phyloP scores from a whole-genome alignment of 2,329 filamentous ascomycete species.

The Microdochium trichocladiopsis region DNA sequence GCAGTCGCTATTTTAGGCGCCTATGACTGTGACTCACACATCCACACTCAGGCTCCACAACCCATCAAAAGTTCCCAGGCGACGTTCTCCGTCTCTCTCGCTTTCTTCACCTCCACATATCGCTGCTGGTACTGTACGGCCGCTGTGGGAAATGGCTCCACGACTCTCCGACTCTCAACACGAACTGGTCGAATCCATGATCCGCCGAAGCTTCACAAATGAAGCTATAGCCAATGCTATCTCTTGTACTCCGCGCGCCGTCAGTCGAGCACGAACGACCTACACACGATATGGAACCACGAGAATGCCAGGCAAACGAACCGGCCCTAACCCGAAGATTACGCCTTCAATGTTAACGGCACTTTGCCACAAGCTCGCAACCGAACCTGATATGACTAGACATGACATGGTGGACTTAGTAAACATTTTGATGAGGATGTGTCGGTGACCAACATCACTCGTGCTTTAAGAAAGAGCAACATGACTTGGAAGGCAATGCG shows the following conservation, averaged over 20 bases:
- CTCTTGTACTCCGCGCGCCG: neutral
- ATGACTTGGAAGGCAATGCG: conserved; percentile 3
- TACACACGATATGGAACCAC: neutral
- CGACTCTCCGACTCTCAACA: neutral
- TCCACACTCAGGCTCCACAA: neutral
- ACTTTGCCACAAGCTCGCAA: too few relatives aligned
- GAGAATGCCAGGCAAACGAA: too few relatives aligned
- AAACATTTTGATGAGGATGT: conserved; percentile 2
- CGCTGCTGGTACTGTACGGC: too few relatives aligned
- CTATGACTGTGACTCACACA: neutral
- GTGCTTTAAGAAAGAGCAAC: neutral
- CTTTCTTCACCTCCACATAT: neutral
- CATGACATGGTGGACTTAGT: conserved; percentile 1
- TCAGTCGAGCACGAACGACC: neutral
- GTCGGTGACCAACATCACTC: conserved; percentile 3
- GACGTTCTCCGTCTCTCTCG: neutral
- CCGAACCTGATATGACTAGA: conserved; percentile 1
- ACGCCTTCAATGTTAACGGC: too few relatives aligned
- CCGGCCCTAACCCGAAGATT: too few relatives aligned
- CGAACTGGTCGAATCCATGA: neutral
- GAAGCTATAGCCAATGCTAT: neutral
- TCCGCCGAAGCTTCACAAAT: neutral
- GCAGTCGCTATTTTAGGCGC: neutral
- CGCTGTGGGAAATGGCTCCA: neutral
- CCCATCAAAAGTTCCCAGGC: neutral